Conservation (phyloP, 805 yeast species). For the Schizosaccharomyces japonicus region DNA sequence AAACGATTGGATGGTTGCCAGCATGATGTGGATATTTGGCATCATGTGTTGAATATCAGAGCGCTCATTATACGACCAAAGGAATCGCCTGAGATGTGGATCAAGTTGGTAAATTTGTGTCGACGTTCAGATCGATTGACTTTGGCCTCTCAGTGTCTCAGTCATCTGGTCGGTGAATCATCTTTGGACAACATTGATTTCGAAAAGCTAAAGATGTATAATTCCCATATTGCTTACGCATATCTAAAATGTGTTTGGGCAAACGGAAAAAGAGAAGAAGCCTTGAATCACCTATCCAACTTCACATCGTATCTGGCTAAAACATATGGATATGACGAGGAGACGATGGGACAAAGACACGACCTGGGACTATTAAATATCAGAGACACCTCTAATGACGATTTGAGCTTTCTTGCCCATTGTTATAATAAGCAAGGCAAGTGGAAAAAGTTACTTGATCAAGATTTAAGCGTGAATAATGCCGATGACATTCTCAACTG, state of each 20-base stretch:
- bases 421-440: slow-evolving; percentile 95
- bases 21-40: slow-evolving; percentile 95
- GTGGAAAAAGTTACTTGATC: slow-evolving; percentile 73
- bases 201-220: slow-evolving; percentile 32
- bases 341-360: too few species aligned
- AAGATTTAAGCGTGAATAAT: slow-evolving; percentile 39
- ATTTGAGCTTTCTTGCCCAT: slow-evolving; percentile 66
- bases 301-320: not conserved
- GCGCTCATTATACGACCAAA: slow-evolving; percentile 84
- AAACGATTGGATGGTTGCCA: slow-evolving; percentile 81
- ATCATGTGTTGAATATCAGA: slow-evolving; percentile 73
- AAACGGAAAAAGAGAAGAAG: slow-evolving; percentile 67
- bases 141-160: slow-evolving; percentile 74
- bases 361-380: too few species aligned
- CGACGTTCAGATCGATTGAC: slow-evolving; percentile 86
- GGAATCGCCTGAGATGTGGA: slow-evolving; percentile 94
- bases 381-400: slow-evolving; percentile 55
- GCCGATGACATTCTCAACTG: slow-evolving; percentile 64
- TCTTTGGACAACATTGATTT: slow-evolving; percentile 27
- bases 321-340: not conserved
- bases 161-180: slow-evolving; percentile 43
- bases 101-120: slow-evolving; percentile 86
- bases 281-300: slow-evolving; percentile 21
- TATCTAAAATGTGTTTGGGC: slow-evolving; percentile 95
- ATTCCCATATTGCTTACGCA: slow-evolving; percentile 92